These are phyloP conservation scores for Dactylellina sp. DNA, from an alignment of 2,329 filamentous ascomycete species.

Conservation along the genomic window DNA sequence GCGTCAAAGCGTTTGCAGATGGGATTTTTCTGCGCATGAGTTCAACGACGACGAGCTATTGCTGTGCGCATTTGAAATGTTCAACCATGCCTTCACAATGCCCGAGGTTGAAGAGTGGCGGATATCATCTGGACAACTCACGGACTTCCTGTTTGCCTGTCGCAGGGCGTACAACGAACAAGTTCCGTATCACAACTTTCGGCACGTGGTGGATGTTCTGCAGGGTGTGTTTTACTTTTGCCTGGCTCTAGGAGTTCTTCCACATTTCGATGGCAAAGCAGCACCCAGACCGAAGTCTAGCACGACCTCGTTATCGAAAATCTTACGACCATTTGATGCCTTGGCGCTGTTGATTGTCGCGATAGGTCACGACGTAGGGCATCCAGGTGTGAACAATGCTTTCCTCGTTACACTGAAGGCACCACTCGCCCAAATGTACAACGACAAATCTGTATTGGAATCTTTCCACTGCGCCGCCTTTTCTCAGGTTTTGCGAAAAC, in stretches of 20 bases:
- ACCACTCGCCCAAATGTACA: slow-evolving; percentile 93
- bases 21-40: slow-evolving; percentile 90
- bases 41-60: slow-evolving; percentile 91
- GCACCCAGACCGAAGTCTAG: slow-evolving; percentile 50
- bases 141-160: slow-evolving; percentile 86
- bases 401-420: slow-evolving; percentile 93
- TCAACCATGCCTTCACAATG: slow-evolving; percentile 85
- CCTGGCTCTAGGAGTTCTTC: slow-evolving; percentile 80
- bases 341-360: slow-evolving; percentile 90
- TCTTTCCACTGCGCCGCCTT: slow-evolving; percentile 98
- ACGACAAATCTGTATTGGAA: slow-evolving; percentile 94
- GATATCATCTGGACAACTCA: slow-evolving; percentile 84
- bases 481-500: slow-evolving; percentile 89
- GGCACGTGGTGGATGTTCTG: slow-evolving; percentile 94
- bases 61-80: slow-evolving; percentile 85
- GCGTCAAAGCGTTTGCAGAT: slow-evolving; percentile 77
- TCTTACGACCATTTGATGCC: slow-evolving; percentile 88
- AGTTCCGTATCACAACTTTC: slow-evolving; percentile 97
- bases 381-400: slow-evolving; percentile 97
- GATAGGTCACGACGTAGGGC: slow-evolving; percentile 97
- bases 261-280: slow-evolving; percentile 64
- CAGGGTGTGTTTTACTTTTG: slow-evolving; percentile 94
- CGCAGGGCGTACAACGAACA: slow-evolving; percentile 95
- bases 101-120: slow-evolving; percentile 84
- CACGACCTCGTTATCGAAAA: slow-evolving; percentile 59